phyloP scores from a whole-genome alignment of 768 basidiomycete genomes.

The Tulasnella sp. region DNA sequence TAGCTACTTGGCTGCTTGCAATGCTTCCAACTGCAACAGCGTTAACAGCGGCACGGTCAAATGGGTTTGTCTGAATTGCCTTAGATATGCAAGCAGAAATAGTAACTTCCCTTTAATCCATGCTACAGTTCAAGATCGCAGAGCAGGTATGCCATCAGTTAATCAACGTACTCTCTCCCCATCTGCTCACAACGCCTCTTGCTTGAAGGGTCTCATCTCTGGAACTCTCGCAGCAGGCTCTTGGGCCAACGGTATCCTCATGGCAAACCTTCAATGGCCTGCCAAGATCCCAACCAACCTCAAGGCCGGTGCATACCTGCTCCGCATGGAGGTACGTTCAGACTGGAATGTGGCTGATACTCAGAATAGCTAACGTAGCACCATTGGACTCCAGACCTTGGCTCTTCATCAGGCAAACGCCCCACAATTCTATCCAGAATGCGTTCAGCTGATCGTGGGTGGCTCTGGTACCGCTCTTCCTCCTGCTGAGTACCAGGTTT shows the following conservation, averaged over 20 bases:
- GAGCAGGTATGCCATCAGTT: not conserved
- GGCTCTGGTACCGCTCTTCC: conserved; percentile 33
- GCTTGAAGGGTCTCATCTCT: conserved; percentile 29
- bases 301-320: conserved; percentile 36
- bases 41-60: conserved; percentile 21
- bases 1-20: conserved; percentile 26
- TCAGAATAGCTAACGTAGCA: not conserved
- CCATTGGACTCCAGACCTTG: not conserved
- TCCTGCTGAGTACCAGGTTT: conserved; percentile 29
- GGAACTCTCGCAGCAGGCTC: conserved; percentile 33
- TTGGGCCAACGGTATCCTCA: conserved; percentile 35
- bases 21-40: conserved; percentile 17
- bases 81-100: not conserved
- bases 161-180: no score
- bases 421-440: conserved; percentile 39
- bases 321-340: conserved; percentile 24
- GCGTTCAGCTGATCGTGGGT: conserved; percentile 33
- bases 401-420: conserved; percentile 37
- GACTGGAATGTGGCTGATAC: not conserved
- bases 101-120: not conserved
- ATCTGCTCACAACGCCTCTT: not conserved
- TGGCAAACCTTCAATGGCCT: conserved; percentile 33
- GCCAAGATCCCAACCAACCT: conserved; percentile 35
- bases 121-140: conserved; percentile 20
- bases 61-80: conserved; percentile 1